Conservation (phyloP, 2,329 filamentous ascomycete genomes). For the Hypoxylon sp. region DNA sequence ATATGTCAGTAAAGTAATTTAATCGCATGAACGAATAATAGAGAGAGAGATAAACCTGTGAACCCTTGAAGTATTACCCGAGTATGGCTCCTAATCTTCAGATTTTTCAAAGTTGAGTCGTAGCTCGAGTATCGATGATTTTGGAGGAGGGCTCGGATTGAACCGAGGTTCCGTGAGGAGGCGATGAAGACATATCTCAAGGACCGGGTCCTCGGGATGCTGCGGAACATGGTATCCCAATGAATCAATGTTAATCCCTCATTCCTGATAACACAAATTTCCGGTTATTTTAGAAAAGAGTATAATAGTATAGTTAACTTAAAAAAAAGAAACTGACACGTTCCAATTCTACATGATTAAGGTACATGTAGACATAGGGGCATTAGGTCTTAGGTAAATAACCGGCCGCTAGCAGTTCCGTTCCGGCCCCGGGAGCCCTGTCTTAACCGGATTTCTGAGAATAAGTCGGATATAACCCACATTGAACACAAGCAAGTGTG, state of each 20-base stretch:
- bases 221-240: constrained; percentile 24
- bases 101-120: constrained; percentile 56
- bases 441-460: constrained; percentile 19
- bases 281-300: neutral
- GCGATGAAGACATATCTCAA: neutral
- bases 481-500: neutral
- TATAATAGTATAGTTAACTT: neutral
- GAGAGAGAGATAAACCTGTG: constrained; percentile 53
- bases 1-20: constrained; percentile 9
- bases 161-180: constrained; percentile 12
- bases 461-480: constrained; percentile 37
- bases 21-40: neutral
- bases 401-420: constrained; percentile 17
- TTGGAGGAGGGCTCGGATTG: neutral
- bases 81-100: constrained; percentile 59
- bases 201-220: constrained; percentile 19
- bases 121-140: constrained; percentile 45
- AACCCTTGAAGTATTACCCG: constrained; percentile 62
- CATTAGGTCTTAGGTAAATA: constrained; percentile 8
- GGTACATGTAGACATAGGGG: neutral
- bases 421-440: constrained; percentile 23
- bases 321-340: neutral
- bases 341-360: constrained; percentile 1
- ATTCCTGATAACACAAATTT: neutral
- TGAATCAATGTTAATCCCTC: neutral